A percentile compares a stretch with the other conserved stretches of the same genome.
Conservation (phyloP, 1,139 yeast genomes). For the Magnusiomyces sp. region DNA sequence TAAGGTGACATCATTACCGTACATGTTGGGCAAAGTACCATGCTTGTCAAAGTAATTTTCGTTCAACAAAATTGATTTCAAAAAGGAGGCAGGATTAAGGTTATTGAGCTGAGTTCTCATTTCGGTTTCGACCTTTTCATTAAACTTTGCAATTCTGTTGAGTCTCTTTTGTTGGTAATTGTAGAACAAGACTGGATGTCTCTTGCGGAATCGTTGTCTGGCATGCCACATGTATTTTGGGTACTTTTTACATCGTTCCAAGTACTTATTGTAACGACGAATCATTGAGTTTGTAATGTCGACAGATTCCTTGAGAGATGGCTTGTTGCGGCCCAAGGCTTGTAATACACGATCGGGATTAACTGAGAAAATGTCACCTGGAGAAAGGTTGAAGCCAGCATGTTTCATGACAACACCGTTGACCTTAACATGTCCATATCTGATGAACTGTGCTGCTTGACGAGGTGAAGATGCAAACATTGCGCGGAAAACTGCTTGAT, state of each 20-base stretch:
- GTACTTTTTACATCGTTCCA: slow-evolving; percentile 46
- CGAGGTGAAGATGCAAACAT: slow-evolving; percentile 90
- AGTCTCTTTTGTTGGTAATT: slow-evolving; percentile 24
- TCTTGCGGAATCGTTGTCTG: slow-evolving; percentile 34
- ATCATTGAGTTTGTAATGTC: slow-evolving; percentile 65
- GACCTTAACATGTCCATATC: slow-evolving; percentile 76
- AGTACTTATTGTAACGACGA: slow-evolving; percentile 64
- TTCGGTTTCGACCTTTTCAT: slow-evolving; percentile 28
- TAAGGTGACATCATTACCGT: slow-evolving; percentile 18
- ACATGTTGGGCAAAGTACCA: slow-evolving; percentile 21
- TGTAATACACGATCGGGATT: slow-evolving; percentile 76
- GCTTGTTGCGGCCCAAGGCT: slow-evolving; percentile 81
- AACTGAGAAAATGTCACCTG: slow-evolving; percentile 85
- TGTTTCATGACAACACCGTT: slow-evolving; percentile 71
- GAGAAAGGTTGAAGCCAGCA: slow-evolving; percentile 67
- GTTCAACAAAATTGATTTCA: slow-evolving; percentile 32
- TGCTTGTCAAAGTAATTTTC: slow-evolving; percentile 32
- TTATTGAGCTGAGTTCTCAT: slow-evolving; percentile 28
- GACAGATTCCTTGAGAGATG: slow-evolving; percentile 58
- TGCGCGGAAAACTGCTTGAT: slow-evolving; percentile 81
- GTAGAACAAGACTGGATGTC: slow-evolving; percentile 36
- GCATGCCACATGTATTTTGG: slow-evolving; percentile 54
- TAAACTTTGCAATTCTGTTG: slow-evolving; percentile 23
- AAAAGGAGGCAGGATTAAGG: slow-evolving; percentile 33
- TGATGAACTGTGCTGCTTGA: slow-evolving; percentile 85